Evolutionary conservation across 2,329 filamentous ascomycete species (phyloP).

Genomic region (Cytospora leucostoma): DNA sequence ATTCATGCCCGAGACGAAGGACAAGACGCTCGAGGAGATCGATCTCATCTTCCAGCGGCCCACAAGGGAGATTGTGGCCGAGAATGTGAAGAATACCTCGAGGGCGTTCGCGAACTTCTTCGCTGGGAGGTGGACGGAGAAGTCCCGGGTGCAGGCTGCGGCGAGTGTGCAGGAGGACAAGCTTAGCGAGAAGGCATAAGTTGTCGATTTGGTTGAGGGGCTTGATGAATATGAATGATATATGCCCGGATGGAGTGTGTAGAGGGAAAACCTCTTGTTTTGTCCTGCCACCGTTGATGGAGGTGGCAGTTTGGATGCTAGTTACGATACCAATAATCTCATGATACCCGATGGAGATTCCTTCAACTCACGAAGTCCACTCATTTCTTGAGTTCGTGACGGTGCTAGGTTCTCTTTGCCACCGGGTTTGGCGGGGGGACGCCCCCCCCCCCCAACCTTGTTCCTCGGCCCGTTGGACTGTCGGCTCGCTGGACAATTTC

Average conservation of each 20-base stretch:
- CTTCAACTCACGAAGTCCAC: background rate
- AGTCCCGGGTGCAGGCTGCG: conserved; percentile 14
- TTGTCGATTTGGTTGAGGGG: background rate
- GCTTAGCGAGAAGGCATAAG: conserved; percentile 24
- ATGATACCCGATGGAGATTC: conserved; percentile 20
- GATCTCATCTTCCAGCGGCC: conserved; percentile 66
- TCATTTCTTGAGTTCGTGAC: background rate
- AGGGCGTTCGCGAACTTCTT: conserved; percentile 26
- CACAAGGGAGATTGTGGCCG: conserved; percentile 60
- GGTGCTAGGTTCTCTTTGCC: background rate
- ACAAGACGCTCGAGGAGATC: conserved; percentile 69
- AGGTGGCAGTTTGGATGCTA: background rate
- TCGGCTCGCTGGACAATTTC: no score
- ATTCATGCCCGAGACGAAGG: conserved; percentile 77
- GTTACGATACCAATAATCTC: conserved; percentile 14
- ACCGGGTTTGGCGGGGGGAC: no score
- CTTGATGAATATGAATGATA: background rate
- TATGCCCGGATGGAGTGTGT: background rate
- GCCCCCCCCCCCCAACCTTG: no score
- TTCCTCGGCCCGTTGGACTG: no score
- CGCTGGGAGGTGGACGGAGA: conserved; percentile 17
- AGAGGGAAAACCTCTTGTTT: background rate
- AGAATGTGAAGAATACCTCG: conserved; percentile 50
- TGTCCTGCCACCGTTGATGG: background rate
- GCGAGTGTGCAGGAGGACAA: conserved; percentile 22